Evolutionary conservation across 2,329 filamentous ascomycete genomes (phyloP).

Genomic region (Bipolaris zeicola): DNA sequence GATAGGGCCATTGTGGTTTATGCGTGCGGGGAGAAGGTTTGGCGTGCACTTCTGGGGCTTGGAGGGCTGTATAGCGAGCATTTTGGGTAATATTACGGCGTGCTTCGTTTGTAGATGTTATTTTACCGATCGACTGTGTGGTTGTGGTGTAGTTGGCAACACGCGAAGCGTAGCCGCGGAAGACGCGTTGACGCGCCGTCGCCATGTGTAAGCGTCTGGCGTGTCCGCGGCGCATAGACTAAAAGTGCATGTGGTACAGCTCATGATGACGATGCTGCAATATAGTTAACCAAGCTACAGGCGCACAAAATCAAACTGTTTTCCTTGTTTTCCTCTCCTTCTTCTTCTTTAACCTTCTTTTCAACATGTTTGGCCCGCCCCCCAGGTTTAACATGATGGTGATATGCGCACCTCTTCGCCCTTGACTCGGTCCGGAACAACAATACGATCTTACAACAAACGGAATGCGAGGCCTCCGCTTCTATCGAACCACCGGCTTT

Average conservation of each 20-base stretch:
- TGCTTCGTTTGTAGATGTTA: not conserved
- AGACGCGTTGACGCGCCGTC: conserved; percentile 24
- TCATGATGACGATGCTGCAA: conserved; percentile 11
- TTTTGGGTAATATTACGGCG: conserved; percentile 23
- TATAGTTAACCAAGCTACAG: not conserved
- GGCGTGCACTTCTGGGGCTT: conserved; percentile 56
- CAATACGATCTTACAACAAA: no score
- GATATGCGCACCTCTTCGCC: not conserved
- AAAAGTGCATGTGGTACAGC: not conserved
- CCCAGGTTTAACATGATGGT: not conserved
- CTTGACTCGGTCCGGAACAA: not conserved
- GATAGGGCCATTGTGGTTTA: conserved; percentile 78
- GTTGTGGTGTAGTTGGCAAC: not conserved
- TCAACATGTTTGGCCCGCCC: not conserved
- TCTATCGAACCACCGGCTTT: not conserved
- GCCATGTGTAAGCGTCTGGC: conserved; percentile 11
- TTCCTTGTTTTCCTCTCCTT: not conserved
- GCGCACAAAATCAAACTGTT: not conserved
- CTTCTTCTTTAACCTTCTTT: not conserved
- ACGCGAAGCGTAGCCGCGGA: conserved; percentile 4
- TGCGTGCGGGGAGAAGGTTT: conserved; percentile 79
- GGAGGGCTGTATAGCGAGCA: conserved; percentile 53
- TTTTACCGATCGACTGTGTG: not conserved
- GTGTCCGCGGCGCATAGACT: conserved; percentile 9
- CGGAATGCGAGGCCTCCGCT: not conserved